Evolutionary conservation across 805 yeast genomes (phyloP).

Genomic region (Candida taoyuanica): DNA sequence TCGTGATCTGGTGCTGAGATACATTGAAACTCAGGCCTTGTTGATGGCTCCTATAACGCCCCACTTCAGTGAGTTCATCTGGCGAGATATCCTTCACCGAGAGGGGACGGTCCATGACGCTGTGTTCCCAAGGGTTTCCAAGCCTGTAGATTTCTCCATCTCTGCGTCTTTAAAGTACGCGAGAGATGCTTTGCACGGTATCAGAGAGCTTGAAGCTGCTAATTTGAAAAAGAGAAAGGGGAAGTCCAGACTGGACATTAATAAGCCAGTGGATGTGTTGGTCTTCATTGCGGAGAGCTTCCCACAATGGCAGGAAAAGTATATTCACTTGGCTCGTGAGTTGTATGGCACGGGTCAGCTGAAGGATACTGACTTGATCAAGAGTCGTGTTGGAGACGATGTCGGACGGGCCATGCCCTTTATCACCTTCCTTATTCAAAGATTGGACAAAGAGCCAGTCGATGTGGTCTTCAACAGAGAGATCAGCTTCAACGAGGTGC

Average conservation of each 20-base stretch:
- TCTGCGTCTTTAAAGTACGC: slow-evolving; percentile 73
- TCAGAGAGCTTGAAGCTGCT: slow-evolving; percentile 89
- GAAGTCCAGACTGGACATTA: slow-evolving; percentile 65
- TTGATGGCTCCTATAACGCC: slow-evolving; percentile 91
- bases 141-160: slow-evolving; percentile 56
- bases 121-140: slow-evolving; percentile 70
- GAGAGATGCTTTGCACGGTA: slow-evolving; percentile 68
- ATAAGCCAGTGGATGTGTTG: slow-evolving; percentile 66
- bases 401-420: slow-evolving; percentile 98
- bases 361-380: slow-evolving; percentile 58
- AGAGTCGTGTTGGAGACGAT: slow-evolving; percentile 68
- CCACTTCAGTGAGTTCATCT: slow-evolving; percentile 86
- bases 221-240: slow-evolving; percentile 71
- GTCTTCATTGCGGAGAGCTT: slow-evolving; percentile 71
- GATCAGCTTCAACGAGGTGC: slow-evolving; percentile 73
- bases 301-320: slow-evolving; percentile 88
- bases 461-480: slow-evolving; percentile 83
- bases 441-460: slow-evolving; percentile 66
- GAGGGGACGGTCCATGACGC: slow-evolving; percentile 66
- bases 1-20: slow-evolving; percentile 34
- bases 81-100: slow-evolving; percentile 73
- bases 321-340: slow-evolving; percentile 72
- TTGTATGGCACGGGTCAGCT: slow-evolving; percentile 59
- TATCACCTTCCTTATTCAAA: slow-evolving; percentile 76
- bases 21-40: slow-evolving; percentile 80